phyloP scores from a whole-genome alignment of 2,329 filamentous ascomycete genomes.

The Chaetomium strumarium region DNA sequence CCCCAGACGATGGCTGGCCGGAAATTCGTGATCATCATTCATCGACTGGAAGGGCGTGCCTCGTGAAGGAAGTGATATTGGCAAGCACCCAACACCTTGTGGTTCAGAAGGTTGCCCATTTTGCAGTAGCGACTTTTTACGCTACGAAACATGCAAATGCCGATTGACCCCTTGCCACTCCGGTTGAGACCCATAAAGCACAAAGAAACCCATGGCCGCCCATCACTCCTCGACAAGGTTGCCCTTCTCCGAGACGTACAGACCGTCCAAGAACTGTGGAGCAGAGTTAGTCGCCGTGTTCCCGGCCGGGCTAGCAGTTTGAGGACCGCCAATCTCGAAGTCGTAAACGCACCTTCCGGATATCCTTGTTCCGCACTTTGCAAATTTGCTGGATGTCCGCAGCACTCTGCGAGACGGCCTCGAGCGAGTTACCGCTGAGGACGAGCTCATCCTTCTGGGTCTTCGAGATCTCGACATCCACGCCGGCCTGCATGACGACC shows the following conservation, averaged over 20 bases:
- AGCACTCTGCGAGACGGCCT: conserved; percentile 94
- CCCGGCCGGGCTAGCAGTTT: too few species aligned
- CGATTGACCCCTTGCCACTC: conserved; percentile 57
- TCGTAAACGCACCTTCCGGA: conserved; percentile 72
- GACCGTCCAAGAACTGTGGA: conserved; percentile 91
- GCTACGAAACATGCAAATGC: conserved; percentile 55
- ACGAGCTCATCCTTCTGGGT: conserved; percentile 97
- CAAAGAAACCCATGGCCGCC: conserved; percentile 32
- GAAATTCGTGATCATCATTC: conserved; percentile 8
- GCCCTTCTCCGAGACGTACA: conserved; percentile 98
- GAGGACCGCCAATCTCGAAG: background rate
- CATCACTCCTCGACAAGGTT: conserved; percentile 75
- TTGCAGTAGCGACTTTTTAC: conserved; percentile 29
- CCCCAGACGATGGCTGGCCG: background rate
- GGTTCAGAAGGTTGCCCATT: conserved; percentile 30
- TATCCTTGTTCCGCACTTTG: conserved; percentile 99
- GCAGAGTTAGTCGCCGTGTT: conserved; percentile 15
- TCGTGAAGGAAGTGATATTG: conserved; percentile 19
- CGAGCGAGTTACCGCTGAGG: conserved; percentile 88
- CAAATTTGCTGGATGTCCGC: conserved; percentile 99
- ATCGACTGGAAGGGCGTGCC: conserved; percentile 6
- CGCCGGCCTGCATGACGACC: conserved; percentile 82
- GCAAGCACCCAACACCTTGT: conserved; percentile 20
- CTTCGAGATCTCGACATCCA: conserved; percentile 84
- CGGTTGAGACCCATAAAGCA: conserved; percentile 55